Evolutionary conservation across 2,329 filamentous ascomycete genomes (phyloP), one percentile per base, ranked within the genome.

Genomic region (Monilinia laxa): DNA sequence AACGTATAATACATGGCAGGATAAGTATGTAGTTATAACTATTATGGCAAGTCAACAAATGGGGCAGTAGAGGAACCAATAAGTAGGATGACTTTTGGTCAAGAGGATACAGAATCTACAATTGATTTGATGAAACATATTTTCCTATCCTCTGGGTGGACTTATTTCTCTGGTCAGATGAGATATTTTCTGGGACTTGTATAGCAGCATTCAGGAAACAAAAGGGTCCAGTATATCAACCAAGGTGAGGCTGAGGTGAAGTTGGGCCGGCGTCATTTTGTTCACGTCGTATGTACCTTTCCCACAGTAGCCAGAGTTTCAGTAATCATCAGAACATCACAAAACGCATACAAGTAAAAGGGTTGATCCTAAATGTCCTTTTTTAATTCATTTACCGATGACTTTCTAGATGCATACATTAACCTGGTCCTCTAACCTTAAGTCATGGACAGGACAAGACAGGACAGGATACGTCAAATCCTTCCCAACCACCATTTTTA

Each of bases 371-470:
- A 25, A n/a, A 23, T 51, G 23, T 51, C 31, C 14, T 25, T 62
- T 49, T 20, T n/a, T n/a, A 16, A 62, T 38, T 40, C 45, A 40
- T 51, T n/a, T 52, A 62, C 31, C 35, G 47, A 38, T 20, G 14
- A 40, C n/a, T 38, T 38, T 62, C 45, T 62, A 38, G 45, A 62
- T 51, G 38, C 11, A 38, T 51, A 12, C 38, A 20, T n/a, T n/a
- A 62, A 12, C 45, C 47, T 12, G 23, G 31, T 20, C 16, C 14
- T 25, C 42, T n/a, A 20, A 52, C 7, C 20, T 38, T 5, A 38
- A 51, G 58, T 20, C 28, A 28, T 16, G 14, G 31, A 51, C 57
- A 38, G 14, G 31, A 51, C 57, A 51, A 31, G 16, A 42, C 56
- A 31, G 20, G 9, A 11, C 25, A 35, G 42, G 25, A 45, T 16